Evolutionary conservation across 73 alveolate genomes (phyloP).

Genomic region (Paramecium pentaurelia): DNA sequence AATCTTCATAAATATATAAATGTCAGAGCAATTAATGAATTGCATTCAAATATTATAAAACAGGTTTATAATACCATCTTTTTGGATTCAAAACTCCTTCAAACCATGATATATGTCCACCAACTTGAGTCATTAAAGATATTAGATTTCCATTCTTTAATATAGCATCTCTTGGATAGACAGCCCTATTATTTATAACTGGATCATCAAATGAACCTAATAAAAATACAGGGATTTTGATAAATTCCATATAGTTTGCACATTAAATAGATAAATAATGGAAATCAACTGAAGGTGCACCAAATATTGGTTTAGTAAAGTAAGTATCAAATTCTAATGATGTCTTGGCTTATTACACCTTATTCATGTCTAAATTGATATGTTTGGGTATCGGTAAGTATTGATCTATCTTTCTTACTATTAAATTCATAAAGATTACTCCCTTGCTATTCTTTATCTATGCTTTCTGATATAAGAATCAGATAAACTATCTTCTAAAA

Average conservation of each 20-base stretch:
- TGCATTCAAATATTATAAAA: constrained; percentile 6
- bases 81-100: constrained; percentile 42
- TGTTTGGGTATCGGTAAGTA: neutral
- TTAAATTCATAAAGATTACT: neutral
- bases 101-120: constrained; percentile 61
- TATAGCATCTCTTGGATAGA: neutral
- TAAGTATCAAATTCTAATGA: neutral
- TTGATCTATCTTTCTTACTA: neutral
- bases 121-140: constrained; percentile 14
- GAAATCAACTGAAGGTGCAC: neutral
- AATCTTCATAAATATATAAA: neutral
- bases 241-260: neutral
- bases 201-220: constrained; percentile 18
- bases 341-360: neutral
- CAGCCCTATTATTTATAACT: neutral
- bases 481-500: neutral
- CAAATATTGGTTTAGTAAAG: neutral
- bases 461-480: constrained; percentile 34
- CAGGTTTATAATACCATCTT: constrained; percentile 59
- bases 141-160: neutral
- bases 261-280: neutral
- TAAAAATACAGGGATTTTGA: neutral
- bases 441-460: neutral
- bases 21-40: neutral
- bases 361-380: neutral